Base-by-base conservation (phyloP, 306 rosid species). In the Quercus mongolica region DNA sequence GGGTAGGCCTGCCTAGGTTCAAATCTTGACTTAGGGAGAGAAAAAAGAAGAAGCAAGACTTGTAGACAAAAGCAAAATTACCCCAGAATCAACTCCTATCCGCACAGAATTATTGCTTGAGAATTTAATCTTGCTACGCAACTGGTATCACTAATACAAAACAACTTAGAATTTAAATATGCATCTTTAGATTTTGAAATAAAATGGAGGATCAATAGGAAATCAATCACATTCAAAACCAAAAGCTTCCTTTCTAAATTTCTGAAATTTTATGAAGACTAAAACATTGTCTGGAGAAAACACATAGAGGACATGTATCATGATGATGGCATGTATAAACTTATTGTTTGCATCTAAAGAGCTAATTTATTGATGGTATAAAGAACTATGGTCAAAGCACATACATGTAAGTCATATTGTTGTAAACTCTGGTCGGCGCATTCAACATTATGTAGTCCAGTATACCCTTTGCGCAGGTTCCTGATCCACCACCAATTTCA, bases 401-500 rank as follows among this genome's bases (percentile, higher is more conserved):
- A 74, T 92, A 92, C 97, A 26, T 84, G 89, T 91, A 92, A 75
- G 94, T 92, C 99, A 95, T 85, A 81, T 81, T 95, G 90, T 91
- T 90, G 87, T 91, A 92, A 82, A 92, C 91, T 88, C 89, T 91
- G 72, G 90, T 38, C 58, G 98, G 99, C 64, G 98, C 99, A 85
- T 92, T 95, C 94, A 95, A 86, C 98, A 84, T 92, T 69, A 95
- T 87, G 91, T 92, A 95, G 87, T 95, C 98, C 97, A 95, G 78
- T 83, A 95, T 95, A 76, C 99, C 98, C 91, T 90, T 92, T 73
- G 99, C 99, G 88, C 97, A 94, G 71, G 92, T 91, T 88, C 99
- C 97, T 79, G 97, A 94, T 88, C 99, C 99, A 84, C 99, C 99
- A 64, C 99, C 99, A 85, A 94, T 94, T 92, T 95, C 99, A 92